Evolutionary conservation across 1,284 basidiomycete genomes (phyloP), one percentile per base, ranked within the genome.

Genomic region (Fomes fomentarius): DNA sequence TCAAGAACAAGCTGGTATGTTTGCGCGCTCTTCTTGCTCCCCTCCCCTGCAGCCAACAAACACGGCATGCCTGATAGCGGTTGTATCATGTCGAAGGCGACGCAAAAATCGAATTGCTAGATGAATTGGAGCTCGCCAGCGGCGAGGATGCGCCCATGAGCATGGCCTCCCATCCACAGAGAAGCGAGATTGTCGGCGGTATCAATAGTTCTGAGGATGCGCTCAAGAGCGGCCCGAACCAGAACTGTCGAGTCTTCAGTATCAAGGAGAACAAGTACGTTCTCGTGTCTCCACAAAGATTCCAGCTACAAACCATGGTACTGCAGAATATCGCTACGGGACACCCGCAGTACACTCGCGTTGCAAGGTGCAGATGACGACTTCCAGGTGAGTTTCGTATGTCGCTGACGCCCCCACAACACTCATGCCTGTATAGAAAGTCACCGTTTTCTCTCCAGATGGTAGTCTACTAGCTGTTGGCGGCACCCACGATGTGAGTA

Each of bases 141-240:
- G 89, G 85, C 30, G 94, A 95, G 68, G 95, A 98, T 71, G 91
- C 90, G 8, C 94, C 95, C 11, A 97, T 95, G 92, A 96, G 94
- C 66, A 89, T 97, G 78, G 87, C 87, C 12, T 80, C 85, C 9
- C 76, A 91, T 67, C 73, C 76, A 14, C 71, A 83, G 74, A 78
- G 74, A 12, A 74, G 74, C 51, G 73, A 76, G 35, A 65, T 96
- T 48, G 79, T 89, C 1, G 95, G 93, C 56, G 95, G 95, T 12
- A 84, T 96, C 58, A 97, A 96, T 69, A 91, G 91, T 56, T 72
- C 87, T 0, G 71, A 76, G 33, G 83, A 87, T 24, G 76, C 79
- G 47, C 69, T 95, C 24, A 69, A 81, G 64, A 78, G 74, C 19
- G 89, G 87, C 1, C 72, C 79, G 57, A 97, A 96, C 63, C 79